These are phyloP conservation scores for Kluyveromyces marxianus DNA, from an alignment of 1,139 yeast genomes.

Conservation along the genomic window DNA sequence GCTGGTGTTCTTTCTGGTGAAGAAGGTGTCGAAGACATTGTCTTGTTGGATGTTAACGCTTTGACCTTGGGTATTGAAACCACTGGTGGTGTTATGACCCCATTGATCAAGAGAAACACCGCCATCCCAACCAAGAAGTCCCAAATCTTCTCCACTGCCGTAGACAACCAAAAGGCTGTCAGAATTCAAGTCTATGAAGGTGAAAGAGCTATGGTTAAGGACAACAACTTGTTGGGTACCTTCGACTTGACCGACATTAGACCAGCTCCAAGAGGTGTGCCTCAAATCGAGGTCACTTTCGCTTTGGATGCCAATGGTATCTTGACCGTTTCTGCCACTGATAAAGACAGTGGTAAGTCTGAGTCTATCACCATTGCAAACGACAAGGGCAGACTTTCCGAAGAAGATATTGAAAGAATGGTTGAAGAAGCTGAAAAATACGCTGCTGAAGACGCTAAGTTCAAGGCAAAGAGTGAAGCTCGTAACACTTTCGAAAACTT, in stretches of 20 bases:
- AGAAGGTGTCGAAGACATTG: slow-evolving; percentile 63
- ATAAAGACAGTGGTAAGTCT: slow-evolving; percentile 94
- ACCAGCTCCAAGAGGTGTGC: slow-evolving; percentile 96
- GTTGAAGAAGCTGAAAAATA: slow-evolving; percentile 89
- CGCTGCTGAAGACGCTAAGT: slow-evolving; percentile 79
- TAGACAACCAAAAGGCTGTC: slow-evolving; percentile 93
- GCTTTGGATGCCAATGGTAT: slow-evolving; percentile 94
- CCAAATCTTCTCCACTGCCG: slow-evolving; percentile 92
- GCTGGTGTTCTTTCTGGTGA: slow-evolving; percentile 94
- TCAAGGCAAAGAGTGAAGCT: slow-evolving; percentile 75
- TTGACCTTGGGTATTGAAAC: slow-evolving; percentile 94
- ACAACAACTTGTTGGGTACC: slow-evolving; percentile 89
- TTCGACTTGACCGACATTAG: slow-evolving; percentile 92
- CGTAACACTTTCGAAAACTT: slow-evolving; percentile 86
- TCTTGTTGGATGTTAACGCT: slow-evolving; percentile 84
- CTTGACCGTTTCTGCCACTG: slow-evolving; percentile 84
- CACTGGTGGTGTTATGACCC: slow-evolving; percentile 97
- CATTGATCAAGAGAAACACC: slow-evolving; percentile 90
- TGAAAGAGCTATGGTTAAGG: slow-evolving; percentile 93
- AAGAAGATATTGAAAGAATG: slow-evolving; percentile 90
- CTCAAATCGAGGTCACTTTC: slow-evolving; percentile 93
- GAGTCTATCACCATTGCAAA: slow-evolving; percentile 92
- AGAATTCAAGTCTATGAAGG: slow-evolving; percentile 93
- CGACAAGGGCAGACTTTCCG: slow-evolving; percentile 92
- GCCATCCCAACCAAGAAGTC: slow-evolving; percentile 94